Conservation (phyloP, 1,284 basidiomycete genomes). For the Agroathelia rolfsii region DNA sequence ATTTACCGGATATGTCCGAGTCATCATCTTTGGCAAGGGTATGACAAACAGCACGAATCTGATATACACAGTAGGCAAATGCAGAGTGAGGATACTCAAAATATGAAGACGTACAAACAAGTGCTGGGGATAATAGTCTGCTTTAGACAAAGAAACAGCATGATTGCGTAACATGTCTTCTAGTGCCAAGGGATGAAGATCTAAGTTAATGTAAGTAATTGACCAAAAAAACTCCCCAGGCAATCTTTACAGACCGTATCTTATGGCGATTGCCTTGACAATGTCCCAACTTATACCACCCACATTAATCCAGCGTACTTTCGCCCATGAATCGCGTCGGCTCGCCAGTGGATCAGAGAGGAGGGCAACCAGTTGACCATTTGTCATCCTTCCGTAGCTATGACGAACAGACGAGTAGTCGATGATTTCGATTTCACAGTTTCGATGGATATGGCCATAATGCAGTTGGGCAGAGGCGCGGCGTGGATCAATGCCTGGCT, state of each 20-base stretch:
- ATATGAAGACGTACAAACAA: constrained; percentile 18
- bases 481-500: constrained; percentile 16
- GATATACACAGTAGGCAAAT: constrained; percentile 1
- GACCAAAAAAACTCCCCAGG: constrained; percentile 1
- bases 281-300: constrained; percentile 21
- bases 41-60: constrained; percentile 2
- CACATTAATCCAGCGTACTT: constrained; percentile 21
- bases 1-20: too few relatives aligned
- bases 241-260: constrained; percentile 11
- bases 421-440: constrained; percentile 16
- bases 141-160: constrained; percentile 16
- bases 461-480: constrained; percentile 7
- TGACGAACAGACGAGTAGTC: constrained; percentile 14
- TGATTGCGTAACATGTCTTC: constrained; percentile 20
- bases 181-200: constrained; percentile 21
- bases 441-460: constrained; percentile 14
- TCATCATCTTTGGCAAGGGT: too few relatives aligned
- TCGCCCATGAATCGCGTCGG: constrained; percentile 13
- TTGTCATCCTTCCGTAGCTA: constrained; percentile 14
- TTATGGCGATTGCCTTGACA: constrained; percentile 17
- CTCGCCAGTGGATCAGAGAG: constrained; percentile 9
- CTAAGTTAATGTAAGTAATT: constrained; percentile 5
- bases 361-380: constrained; percentile 14
- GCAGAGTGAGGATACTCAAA: constrained; percentile 4
- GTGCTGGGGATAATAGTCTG: constrained; percentile 21